phyloP scores from a whole-genome alignment of 2,329 filamentous ascomycete species.

The Penicillium corylophilum region DNA sequence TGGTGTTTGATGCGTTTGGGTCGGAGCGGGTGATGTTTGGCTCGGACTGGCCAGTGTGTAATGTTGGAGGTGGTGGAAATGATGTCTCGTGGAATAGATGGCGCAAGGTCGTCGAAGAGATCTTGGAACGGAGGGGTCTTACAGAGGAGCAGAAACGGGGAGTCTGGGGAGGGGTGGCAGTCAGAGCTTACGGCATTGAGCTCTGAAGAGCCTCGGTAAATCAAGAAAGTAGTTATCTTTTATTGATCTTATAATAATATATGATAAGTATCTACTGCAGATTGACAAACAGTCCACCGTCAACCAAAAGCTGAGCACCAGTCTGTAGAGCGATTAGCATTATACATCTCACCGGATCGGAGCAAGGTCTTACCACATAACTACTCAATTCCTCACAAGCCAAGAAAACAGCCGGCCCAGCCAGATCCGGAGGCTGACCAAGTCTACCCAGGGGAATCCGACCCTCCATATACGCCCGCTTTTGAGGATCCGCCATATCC shows the following conservation, averaged over 20 bases:
- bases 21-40: conserved; percentile 78
- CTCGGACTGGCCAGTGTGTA: conserved; percentile 92
- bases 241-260: not conserved
- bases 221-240: not conserved
- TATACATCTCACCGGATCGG: not conserved
- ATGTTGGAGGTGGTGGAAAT: conserved; percentile 59
- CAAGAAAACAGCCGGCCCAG: conserved; percentile 81
- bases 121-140: conserved; percentile 56
- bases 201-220: conserved; percentile 10
- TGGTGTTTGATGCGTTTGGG: conserved; percentile 71
- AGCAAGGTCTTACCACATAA: conserved; percentile 59
- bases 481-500: conserved; percentile 70
- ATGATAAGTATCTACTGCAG: conserved; percentile 58
- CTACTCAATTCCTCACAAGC: conserved; percentile 74
- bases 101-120: conserved; percentile 66
- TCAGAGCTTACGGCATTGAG: conserved; percentile 61
- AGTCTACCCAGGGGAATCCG: conserved; percentile 75
- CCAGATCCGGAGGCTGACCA: conserved; percentile 72
- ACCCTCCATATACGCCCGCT: conserved; percentile 75
- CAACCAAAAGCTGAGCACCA: conserved; percentile 79
- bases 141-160: conserved; percentile 60
- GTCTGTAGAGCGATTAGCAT: conserved; percentile 46
- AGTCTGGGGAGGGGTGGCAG: conserved; percentile 72
- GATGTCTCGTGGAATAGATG: conserved; percentile 71
- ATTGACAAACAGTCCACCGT: conserved; percentile 88